phyloP scores from a whole-genome alignment of 148 eudicot genomes.

The Rhododendron molle region DNA sequence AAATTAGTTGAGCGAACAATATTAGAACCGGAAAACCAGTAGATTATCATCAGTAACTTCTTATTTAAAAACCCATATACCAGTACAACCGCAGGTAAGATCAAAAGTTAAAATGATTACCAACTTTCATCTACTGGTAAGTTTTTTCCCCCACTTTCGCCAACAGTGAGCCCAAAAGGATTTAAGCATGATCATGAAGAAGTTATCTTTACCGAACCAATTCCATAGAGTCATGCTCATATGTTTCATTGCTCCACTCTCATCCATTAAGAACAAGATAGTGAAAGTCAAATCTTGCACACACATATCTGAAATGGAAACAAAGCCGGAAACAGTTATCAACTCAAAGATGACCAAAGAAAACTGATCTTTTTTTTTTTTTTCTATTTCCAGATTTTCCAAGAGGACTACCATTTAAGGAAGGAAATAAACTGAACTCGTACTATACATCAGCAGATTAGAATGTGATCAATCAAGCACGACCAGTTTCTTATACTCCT shows the following conservation, averaged over 20 bases:
- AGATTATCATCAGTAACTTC: too few species aligned
- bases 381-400: background rate
- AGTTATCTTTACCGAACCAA: background rate
- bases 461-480: too few species aligned
- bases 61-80: too few species aligned
- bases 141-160: background rate
- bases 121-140: too few species aligned
- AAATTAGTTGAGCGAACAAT: background rate
- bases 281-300: background rate
- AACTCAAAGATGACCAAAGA: background rate
- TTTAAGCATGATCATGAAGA: background rate
- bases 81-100: too few species aligned
- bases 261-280: too few species aligned
- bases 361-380: background rate
- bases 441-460: background rate
- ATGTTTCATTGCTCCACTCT: too few species aligned
- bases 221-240: background rate
- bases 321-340: background rate
- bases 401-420: background rate
- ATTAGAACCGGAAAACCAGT: too few species aligned
- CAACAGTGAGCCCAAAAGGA: background rate
- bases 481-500: conserved; percentile 9
- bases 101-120: background rate
- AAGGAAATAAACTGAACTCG: background rate
- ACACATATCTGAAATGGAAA: background rate